Evolutionary conservation across 1,284 basidiomycete genomes (phyloP).

Genomic region (Xerocomus cyaneibrunnescens): DNA sequence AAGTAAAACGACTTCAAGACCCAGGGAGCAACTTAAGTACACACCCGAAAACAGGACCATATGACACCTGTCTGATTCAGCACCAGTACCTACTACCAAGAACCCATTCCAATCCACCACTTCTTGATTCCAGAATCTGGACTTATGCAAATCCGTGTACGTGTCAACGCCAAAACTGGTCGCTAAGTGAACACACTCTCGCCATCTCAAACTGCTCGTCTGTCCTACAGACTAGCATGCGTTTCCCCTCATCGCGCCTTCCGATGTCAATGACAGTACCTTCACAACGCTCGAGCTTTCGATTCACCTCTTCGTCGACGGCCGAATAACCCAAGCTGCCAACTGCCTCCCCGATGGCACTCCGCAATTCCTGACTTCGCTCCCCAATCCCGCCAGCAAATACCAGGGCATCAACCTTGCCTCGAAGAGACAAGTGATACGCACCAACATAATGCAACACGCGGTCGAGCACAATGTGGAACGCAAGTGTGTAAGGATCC

Average conservation of each 20-base stretch:
- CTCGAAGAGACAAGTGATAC: constrained; percentile 71
- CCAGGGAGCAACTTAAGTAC: too few species aligned
- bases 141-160: background rate
- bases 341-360: constrained; percentile 53
- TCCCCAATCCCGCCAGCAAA: constrained; percentile 90
- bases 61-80: background rate
- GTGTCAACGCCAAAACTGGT: constrained; percentile 21
- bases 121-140: background rate
- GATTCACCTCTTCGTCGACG: constrained; percentile 47
- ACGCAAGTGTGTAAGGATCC: constrained; percentile 55
- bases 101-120: background rate
- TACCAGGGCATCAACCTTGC: constrained; percentile 72
- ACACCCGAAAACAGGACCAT: background rate
- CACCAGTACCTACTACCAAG: background rate
- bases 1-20: background rate
- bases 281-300: constrained; percentile 27
- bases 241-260: constrained; percentile 31
- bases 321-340: constrained; percentile 59
- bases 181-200: constrained; percentile 43
- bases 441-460: constrained; percentile 70
- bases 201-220: constrained; percentile 76
- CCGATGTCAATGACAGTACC: constrained; percentile 51
- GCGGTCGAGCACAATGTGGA: constrained; percentile 73
- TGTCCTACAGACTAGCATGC: constrained; percentile 60
- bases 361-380: constrained; percentile 58